These are phyloP conservation scores for Aphanomyces cochlioides DNA, from an alignment of 352 stramenopile species.

Conservation along the genomic window DNA sequence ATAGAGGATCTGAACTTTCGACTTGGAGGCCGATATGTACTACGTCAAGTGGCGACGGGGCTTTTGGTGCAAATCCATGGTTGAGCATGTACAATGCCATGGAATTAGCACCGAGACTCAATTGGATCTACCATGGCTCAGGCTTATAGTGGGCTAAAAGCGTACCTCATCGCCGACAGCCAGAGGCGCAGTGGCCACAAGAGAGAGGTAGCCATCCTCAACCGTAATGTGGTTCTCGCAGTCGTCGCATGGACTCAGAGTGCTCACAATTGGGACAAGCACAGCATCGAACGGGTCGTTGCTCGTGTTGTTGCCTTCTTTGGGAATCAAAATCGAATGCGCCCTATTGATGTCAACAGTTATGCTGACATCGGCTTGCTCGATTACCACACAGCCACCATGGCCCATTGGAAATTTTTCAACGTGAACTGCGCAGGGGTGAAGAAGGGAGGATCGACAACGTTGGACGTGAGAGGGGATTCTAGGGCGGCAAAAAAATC, in stretches of 20 bases:
- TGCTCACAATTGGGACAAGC: conserved; percentile 26
- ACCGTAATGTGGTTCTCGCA: conserved; percentile 12
- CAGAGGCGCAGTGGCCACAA: neutral
- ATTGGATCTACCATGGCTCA: conserved; percentile 5
- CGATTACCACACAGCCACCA: conserved; percentile 23
- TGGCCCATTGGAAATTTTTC: conserved; percentile 24
- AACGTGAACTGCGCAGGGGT: conserved; percentile 14
- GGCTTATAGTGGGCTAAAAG: too few species aligned
- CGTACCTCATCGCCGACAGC: conserved; percentile 3
- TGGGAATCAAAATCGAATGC: conserved; percentile 21
- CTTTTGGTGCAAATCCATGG: conserved; percentile 9
- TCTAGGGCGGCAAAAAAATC: conserved; percentile 21
- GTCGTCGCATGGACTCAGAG: neutral
- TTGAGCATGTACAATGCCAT: conserved; percentile 31
- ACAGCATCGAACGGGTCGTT: conserved; percentile 14
- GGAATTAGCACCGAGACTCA: conserved; percentile 21
- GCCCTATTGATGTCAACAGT: neutral
- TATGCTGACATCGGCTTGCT: neutral
- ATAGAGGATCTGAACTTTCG: conserved; percentile 16
- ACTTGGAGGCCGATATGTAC: conserved; percentile 18
- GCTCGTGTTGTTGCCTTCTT: neutral
- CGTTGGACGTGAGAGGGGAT: conserved; percentile 19
- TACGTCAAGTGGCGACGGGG: conserved; percentile 5
- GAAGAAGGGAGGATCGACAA: conserved; percentile 23
- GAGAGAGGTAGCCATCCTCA: neutral